Evolutionary conservation across 2,329 filamentous ascomycete genomes (phyloP).

Genomic region (Fusarium piperis): DNA sequence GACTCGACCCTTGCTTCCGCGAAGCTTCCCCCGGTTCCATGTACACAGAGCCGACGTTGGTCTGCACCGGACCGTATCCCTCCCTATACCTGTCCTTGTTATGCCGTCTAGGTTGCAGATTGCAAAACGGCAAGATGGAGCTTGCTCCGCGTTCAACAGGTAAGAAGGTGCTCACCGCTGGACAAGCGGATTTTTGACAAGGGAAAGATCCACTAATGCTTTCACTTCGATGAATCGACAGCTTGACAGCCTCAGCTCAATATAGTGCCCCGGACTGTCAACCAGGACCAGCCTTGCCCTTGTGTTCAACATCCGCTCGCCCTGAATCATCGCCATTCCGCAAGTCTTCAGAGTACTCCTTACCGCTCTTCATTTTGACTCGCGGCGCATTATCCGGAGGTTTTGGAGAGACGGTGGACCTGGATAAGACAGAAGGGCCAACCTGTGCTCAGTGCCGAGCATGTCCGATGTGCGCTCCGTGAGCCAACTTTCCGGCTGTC

Average conservation of each 20-base stretch:
- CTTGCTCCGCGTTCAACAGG: slow-evolving; percentile 10
- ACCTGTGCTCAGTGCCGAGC: not conserved
- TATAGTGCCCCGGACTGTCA: not conserved
- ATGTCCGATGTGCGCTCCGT: not conserved
- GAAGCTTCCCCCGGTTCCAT: slow-evolving; percentile 20
- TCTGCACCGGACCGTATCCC: slow-evolving; percentile 2
- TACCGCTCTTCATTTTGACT: not conserved
- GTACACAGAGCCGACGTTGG: slow-evolving; percentile 13
- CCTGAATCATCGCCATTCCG: not conserved
- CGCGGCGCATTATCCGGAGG: not conserved
- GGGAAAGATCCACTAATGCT: slow-evolving; percentile 9
- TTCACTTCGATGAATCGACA: slow-evolving; percentile 10
- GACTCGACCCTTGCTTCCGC: slow-evolving; percentile 29
- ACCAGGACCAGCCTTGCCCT: slow-evolving; percentile 14
- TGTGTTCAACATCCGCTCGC: not conserved
- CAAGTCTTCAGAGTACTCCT: not conserved
- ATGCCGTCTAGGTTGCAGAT: slow-evolving; percentile 33
- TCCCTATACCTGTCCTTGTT: slow-evolving; percentile 27
- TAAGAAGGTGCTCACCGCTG: slow-evolving; percentile 29
- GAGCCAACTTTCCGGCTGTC: not conserved
- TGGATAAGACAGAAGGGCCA: not conserved
- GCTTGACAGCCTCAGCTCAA: slow-evolving; percentile 6
- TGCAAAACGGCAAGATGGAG: slow-evolving; percentile 12
- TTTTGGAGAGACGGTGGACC: not conserved
- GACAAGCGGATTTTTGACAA: slow-evolving; percentile 11